Percentiles rank a stretch among this genome's conserved stretches.
Evolutionary conservation across 306 rosid species (phyloP).

Genomic region (Prunus mira): DNA sequence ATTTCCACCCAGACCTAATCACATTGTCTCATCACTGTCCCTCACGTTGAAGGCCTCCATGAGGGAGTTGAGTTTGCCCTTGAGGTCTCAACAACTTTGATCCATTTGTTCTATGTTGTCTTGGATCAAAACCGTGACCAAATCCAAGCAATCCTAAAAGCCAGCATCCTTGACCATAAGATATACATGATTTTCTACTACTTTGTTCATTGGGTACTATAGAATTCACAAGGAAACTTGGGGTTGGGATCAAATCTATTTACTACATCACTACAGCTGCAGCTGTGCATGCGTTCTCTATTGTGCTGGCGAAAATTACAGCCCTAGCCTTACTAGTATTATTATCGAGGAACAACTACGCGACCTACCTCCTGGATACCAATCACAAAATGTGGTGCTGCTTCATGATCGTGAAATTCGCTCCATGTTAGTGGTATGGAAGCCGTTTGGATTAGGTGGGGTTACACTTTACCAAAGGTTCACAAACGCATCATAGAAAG

Average conservation of each 20-base stretch:
- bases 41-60: no score
- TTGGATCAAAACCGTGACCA: background rate
- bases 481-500: background rate
- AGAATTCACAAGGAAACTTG: no score
- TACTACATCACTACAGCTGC: no score
- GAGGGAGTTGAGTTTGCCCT: background rate
- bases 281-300: no score
- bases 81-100: background rate
- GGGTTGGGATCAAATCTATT: no score
- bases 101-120: background rate
- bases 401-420: slow-evolving; percentile 31
- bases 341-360: no score
- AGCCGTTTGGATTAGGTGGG: slow-evolving; percentile 35
- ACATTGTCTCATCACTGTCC: no score
- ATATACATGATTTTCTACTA: background rate
- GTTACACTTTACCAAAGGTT: slow-evolving; percentile 32
- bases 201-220: no score
- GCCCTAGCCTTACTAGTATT: no score
- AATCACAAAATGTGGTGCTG: background rate
- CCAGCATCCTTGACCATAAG: background rate
- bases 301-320: no score
- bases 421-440: slow-evolving; percentile 16
- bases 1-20: no score
- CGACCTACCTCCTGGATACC: background rate
- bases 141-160: background rate